Evolutionary conservation across 176 grass and related monocot species (phyloP).

Genomic region (Cenchrus fungigraminus): DNA sequence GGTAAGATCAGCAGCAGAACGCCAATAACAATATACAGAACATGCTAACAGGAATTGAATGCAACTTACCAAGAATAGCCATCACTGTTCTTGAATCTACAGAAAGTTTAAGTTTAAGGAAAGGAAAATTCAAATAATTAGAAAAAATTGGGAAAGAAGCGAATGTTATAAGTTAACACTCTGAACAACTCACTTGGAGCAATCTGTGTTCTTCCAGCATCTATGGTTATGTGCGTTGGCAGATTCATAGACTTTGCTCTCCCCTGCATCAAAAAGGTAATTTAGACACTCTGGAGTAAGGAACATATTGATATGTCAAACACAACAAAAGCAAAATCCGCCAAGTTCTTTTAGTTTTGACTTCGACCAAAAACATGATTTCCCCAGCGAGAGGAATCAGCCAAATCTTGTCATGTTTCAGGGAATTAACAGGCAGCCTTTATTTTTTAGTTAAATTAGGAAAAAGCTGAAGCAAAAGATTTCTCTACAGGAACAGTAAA

Average conservation of each 20-base stretch:
- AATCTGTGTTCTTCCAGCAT: conserved; percentile 97
- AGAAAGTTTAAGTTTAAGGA: conserved; percentile 23
- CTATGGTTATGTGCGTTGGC: conserved; percentile 91
- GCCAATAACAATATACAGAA: neutral
- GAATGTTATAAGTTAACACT: neutral
- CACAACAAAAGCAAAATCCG: neutral
- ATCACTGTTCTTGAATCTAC: conserved; percentile 92
- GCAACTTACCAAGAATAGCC: conserved; percentile 75
- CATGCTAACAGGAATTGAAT: neutral
- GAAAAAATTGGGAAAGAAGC: neutral
- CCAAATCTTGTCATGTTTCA: neutral
- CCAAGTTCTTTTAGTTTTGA: neutral
- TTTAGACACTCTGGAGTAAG: neutral
- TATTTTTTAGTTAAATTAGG: neutral
- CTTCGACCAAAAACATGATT: neutral
- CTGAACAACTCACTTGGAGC: conserved; percentile 74
- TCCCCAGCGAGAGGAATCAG: neutral
- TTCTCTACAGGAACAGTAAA: neutral
- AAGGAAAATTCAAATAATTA: neutral
- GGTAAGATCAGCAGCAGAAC: neutral
- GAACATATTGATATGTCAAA: neutral
- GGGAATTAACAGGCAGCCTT: neutral
- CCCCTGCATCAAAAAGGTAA: conserved; percentile 49
- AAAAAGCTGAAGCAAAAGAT: neutral
- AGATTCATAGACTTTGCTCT: conserved; percentile 90